A percentile compares a stretch with the other conserved stretches of the same genome.
Evolutionary conservation across 1,139 yeast genomes (phyloP).

Genomic region (Debaryomyces sp.): DNA sequence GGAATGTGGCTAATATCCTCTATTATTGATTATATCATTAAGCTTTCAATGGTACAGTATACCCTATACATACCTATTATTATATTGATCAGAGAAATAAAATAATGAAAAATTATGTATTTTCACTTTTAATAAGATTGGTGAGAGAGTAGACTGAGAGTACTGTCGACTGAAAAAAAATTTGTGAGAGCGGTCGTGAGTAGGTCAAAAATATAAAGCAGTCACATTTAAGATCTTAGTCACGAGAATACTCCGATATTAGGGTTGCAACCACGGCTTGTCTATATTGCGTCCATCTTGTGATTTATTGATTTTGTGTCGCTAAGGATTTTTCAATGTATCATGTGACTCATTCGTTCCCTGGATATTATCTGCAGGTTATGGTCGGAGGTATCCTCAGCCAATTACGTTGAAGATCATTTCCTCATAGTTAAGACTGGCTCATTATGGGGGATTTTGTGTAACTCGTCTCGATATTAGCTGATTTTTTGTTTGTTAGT

Average conservation of each 20-base stretch:
- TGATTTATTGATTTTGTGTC: too few species aligned
- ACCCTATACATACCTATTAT: constrained; percentile 19
- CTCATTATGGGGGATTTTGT: constrained; percentile 6
- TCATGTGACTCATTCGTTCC: too few species aligned
- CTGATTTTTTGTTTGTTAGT: constrained; percentile 9
- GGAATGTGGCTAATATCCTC: background rate
- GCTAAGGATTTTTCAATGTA: too few species aligned
- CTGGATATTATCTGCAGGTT: background rate
- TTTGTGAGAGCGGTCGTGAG: background rate
- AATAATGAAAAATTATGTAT: constrained; percentile 6
- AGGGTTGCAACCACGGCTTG: background rate
- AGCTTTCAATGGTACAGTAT: constrained; percentile 5
- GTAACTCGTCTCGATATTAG: constrained; percentile 9
- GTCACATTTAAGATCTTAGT: background rate
- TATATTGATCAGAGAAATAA: constrained; percentile 16
- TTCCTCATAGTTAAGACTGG: background rate
- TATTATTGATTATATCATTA: background rate
- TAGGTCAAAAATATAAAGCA: background rate
- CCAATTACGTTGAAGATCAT: constrained; percentile 8
- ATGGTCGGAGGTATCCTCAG: background rate
- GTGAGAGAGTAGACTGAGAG: background rate
- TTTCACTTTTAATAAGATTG: constrained; percentile 6
- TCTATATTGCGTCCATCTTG: background rate
- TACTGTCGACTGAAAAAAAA: constrained; percentile 4
- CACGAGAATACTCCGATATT: background rate